phyloP scores from a whole-genome alignment of 2,329 filamentous ascomycete species.

The Cylindrodendrum hubeiense region DNA sequence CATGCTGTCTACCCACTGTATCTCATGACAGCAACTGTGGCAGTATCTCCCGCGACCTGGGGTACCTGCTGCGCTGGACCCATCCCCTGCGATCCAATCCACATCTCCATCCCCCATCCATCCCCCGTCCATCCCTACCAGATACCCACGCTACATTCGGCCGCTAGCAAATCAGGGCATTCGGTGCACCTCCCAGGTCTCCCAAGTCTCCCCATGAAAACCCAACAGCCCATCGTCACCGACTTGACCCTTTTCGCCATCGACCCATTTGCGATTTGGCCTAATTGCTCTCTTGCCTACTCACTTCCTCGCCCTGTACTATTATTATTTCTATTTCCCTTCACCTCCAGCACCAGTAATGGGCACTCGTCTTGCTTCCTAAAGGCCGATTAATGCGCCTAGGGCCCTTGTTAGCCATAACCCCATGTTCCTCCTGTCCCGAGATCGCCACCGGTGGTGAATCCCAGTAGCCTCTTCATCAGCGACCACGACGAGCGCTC shows the following conservation, averaged over 20 bases:
- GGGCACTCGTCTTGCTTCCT: slow-evolving; percentile 31
- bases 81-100: background rate
- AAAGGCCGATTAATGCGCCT: slow-evolving; percentile 38
- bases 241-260: slow-evolving; percentile 44
- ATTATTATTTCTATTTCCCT: slow-evolving; percentile 14
- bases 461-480: slow-evolving; percentile 35
- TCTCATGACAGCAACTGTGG: background rate
- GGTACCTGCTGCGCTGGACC: background rate
- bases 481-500: slow-evolving; percentile 35
- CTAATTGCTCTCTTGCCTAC: slow-evolving; percentile 25
- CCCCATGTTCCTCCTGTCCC: slow-evolving; percentile 32
- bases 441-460: slow-evolving; percentile 45
- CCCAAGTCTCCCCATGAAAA: slow-evolving; percentile 41
- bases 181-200: slow-evolving; percentile 20
- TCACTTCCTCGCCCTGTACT: slow-evolving; percentile 29
- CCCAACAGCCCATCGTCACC: slow-evolving; percentile 44
- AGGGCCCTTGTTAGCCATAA: slow-evolving; percentile 16
- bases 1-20: background rate
- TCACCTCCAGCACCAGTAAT: slow-evolving; percentile 27
- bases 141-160: slow-evolving; percentile 24
- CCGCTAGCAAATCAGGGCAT: slow-evolving; percentile 40
- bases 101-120: slow-evolving; percentile 17
- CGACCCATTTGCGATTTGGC: slow-evolving; percentile 43
- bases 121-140: slow-evolving; percentile 16
- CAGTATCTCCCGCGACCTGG: background rate